phyloP scores from a whole-genome alignment of 176 grass and related monocot species.

The Miscanthus lutarioriparius region DNA sequence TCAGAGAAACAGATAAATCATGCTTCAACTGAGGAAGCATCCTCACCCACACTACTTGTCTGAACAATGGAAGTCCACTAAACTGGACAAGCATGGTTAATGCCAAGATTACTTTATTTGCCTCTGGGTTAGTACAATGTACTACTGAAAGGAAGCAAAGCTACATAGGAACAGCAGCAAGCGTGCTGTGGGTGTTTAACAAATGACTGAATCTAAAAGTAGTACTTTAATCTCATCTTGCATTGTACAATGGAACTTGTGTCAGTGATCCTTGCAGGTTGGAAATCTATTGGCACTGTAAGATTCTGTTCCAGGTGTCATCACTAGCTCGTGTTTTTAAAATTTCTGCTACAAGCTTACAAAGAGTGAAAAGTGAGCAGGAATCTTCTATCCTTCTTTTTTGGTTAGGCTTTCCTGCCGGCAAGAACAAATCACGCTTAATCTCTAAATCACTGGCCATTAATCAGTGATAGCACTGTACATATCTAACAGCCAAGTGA shows the following conservation, averaged over 20 bases:
- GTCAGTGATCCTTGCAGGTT: constrained; percentile 39
- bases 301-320: constrained; percentile 46
- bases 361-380: constrained; percentile 32
- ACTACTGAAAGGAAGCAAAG: constrained; percentile 2
- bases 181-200: constrained; percentile 42
- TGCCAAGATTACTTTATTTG: constrained; percentile 34
- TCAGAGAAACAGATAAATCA: neutral
- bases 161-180: constrained; percentile 22
- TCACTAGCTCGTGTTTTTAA: neutral
- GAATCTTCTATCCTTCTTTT: constrained; percentile 22
- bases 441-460: neutral
- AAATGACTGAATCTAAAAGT: constrained; percentile 31
- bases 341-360: constrained; percentile 12
- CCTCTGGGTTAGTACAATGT: constrained; percentile 3
- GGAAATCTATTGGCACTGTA: constrained; percentile 42
- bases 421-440: neutral
- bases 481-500: neutral
- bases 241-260: constrained; percentile 35
- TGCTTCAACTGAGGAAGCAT: neutral
- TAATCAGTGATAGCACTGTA: neutral
- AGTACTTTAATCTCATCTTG: constrained; percentile 31
- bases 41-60: neutral
- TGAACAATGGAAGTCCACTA: constrained; percentile 29
- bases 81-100: constrained; percentile 31
- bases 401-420: neutral